A percentile compares a stretch with the other conserved stretches of the same genome.
Conservation (phyloP, 73 alveolate species). For the Symbiodinium pilosum region DNA sequence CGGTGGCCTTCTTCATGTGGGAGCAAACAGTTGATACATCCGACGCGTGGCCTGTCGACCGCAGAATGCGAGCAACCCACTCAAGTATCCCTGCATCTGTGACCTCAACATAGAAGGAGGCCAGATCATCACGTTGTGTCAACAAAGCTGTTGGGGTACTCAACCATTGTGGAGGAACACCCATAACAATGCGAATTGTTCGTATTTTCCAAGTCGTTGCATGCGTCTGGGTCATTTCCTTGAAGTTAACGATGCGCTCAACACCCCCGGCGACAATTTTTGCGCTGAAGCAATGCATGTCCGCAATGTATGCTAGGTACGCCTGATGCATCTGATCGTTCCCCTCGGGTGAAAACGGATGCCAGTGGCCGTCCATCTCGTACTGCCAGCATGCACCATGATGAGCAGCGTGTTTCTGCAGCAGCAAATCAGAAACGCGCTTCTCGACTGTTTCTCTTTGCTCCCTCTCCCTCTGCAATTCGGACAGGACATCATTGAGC, state of each 20-base stretch:
- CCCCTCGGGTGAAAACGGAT: constrained; percentile 29
- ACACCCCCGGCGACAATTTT: background rate
- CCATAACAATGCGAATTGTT: background rate
- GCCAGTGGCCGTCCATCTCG: constrained; percentile 41
- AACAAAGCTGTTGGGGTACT: background rate
- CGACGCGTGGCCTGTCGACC: background rate
- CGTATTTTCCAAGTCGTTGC: background rate
- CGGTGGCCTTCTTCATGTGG: background rate
- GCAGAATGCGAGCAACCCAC: background rate
- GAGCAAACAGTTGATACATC: background rate
- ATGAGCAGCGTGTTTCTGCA: background rate
- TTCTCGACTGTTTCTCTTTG: background rate
- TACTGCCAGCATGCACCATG: constrained; percentile 71
- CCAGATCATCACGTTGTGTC: constrained; percentile 4
- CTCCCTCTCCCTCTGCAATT: background rate
- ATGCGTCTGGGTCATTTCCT: background rate
- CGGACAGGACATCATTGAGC: no score
- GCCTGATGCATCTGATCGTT: constrained; percentile 48
- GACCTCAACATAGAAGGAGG: background rate
- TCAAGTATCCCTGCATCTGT: background rate
- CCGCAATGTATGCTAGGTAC: background rate
- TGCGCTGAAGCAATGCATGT: background rate
- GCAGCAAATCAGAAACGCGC: background rate
- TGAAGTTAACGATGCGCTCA: background rate
- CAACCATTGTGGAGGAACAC: constrained; percentile 26